Conservation (phyloP, 441 rosid species). For the Macaranga tanarius region DNA sequence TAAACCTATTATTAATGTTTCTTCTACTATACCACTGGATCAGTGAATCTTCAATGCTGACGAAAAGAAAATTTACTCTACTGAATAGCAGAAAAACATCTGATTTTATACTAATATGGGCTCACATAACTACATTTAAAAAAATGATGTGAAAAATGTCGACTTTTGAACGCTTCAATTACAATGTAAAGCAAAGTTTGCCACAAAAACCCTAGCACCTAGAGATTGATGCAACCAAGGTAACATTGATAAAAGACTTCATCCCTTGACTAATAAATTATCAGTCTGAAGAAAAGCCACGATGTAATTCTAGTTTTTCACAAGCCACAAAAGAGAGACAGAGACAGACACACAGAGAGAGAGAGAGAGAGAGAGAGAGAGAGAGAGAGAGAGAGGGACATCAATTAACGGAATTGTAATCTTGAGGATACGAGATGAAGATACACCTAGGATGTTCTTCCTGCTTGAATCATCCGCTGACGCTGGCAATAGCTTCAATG, state of each 20-base stretch:
- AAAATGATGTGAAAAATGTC: neutral
- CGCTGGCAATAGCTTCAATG: conserved; percentile 67
- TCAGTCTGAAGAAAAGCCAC: neutral
- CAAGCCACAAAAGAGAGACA: conserved; percentile 8
- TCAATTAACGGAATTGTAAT: conserved; percentile 4
- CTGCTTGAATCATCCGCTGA: conserved; percentile 73
- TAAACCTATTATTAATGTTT: neutral
- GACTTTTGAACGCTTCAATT: neutral
- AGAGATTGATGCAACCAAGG: conserved; percentile 7
- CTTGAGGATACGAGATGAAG: conserved; percentile 79
- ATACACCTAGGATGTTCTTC: conserved; percentile 63
- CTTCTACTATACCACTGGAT: neutral
- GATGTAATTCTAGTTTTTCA: neutral
- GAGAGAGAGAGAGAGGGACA: neutral
- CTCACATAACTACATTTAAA: neutral
- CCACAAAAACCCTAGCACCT: conserved; percentile 2
- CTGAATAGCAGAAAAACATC: neutral
- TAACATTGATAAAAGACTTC: conserved; percentile 1
- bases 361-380: neutral
- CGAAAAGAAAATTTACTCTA: neutral
- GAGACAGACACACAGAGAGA: too few species aligned
- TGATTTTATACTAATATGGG: neutral
- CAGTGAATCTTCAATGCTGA: neutral
- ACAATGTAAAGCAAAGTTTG: conserved; percentile 1
- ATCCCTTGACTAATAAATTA: conserved; percentile 8